phyloP scores from a whole-genome alignment of 2,329 filamentous ascomycete species.

The Penicillium sp. region DNA sequence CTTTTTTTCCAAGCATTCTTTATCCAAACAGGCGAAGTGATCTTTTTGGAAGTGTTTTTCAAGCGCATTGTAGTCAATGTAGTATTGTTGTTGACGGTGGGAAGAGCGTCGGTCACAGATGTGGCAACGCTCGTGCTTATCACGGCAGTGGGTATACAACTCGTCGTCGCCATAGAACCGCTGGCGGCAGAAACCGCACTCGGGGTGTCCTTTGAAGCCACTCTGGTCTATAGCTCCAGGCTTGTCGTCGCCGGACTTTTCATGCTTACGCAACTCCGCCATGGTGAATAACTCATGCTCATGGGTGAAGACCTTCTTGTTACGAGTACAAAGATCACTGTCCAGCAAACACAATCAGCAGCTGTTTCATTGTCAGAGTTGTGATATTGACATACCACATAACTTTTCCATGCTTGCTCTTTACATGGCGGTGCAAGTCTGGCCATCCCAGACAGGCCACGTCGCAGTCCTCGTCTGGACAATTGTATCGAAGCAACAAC shows the following conservation, averaged over 20 bases:
- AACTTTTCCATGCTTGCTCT: slow-evolving; percentile 75
- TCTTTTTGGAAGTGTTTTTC: slow-evolving; percentile 84
- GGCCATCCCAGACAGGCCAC: slow-evolving; percentile 80
- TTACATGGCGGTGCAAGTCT: slow-evolving; percentile 78
- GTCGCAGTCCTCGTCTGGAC: slow-evolving; percentile 80
- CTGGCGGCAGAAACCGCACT: slow-evolving; percentile 88
- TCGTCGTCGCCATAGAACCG: slow-evolving; percentile 97
- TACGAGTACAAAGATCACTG: slow-evolving; percentile 80
- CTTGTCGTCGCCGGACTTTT: slow-evolving; percentile 85
- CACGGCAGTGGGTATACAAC: slow-evolving; percentile 86
- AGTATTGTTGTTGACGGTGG: slow-evolving; percentile 79
- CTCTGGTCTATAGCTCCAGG: slow-evolving; percentile 89
- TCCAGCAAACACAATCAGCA: slow-evolving; percentile 9
- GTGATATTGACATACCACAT: slow-evolving; percentile 61
- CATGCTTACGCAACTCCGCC: slow-evolving; percentile 79
- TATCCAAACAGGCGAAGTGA: slow-evolving; percentile 80
- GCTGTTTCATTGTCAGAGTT: slow-evolving; percentile 4
- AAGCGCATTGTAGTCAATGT: slow-evolving; percentile 79
- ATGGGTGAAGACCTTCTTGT: slow-evolving; percentile 98
- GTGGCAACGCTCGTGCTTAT: slow-evolving; percentile 92
- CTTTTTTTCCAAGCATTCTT: slow-evolving; percentile 92
- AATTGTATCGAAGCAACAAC: slow-evolving; percentile 88
- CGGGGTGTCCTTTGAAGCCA: slow-evolving; percentile 91
- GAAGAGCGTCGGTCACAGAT: slow-evolving; percentile 73
- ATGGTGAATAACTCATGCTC: slow-evolving; percentile 90